These are phyloP conservation scores for Schizothecium vesticola DNA, from an alignment of 495 filamentous ascomycete species.

Conservation along the genomic window DNA sequence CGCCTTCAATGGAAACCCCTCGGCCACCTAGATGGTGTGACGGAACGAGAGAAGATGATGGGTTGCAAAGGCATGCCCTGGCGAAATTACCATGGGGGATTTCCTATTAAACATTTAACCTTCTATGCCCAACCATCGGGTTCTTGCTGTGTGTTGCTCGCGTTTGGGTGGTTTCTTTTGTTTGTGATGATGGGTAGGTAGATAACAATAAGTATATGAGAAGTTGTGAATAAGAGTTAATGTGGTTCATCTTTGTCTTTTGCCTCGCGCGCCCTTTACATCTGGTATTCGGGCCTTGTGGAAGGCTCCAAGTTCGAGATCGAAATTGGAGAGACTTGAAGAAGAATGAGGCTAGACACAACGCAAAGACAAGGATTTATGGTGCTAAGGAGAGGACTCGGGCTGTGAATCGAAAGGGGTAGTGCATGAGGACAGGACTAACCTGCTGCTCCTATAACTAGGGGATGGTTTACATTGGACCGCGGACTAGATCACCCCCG, in stretches of 20 bases:
- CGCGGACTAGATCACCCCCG: no score
- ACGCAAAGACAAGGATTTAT: accelerated
- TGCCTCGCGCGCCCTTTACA: not conserved
- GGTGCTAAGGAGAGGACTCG: not conserved
- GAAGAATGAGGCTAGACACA: not conserved
- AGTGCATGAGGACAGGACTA: not conserved
- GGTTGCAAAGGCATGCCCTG: not conserved
- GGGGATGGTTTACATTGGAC: not conserved
- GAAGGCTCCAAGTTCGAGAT: not conserved
- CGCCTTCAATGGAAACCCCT: constrained; percentile 47
- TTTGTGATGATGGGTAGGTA: not conserved
- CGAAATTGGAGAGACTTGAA: not conserved
- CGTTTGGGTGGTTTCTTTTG: not conserved
- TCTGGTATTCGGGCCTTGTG: not conserved
- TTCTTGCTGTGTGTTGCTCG: not conserved
- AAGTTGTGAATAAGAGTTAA: not conserved
- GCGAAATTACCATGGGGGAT: not conserved
- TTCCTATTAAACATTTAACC: not conserved
- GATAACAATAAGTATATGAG: not conserved
- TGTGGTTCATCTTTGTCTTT: not conserved
- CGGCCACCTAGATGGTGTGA: not conserved
- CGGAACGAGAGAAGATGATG: not conserved
- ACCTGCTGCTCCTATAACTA: not conserved
- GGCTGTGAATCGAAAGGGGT: not conserved
- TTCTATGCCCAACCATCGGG: not conserved